phyloP scores from a whole-genome alignment of 2,329 filamentous ascomycete genomes.

The Tolypocladium cylindrosporum region DNA sequence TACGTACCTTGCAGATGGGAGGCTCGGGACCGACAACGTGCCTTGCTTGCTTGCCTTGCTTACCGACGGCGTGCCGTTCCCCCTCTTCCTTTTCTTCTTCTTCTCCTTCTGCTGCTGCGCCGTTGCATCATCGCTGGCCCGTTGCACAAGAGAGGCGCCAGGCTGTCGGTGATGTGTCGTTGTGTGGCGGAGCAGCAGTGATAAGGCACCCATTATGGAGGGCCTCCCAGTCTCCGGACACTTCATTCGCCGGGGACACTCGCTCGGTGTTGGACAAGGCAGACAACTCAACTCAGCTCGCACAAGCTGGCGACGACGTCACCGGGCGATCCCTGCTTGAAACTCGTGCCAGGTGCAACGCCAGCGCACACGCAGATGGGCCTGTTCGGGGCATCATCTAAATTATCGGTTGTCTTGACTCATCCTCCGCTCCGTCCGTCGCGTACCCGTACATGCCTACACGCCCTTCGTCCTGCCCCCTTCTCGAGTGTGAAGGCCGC shows the following conservation, averaged over 20 bases:
- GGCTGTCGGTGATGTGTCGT: neutral
- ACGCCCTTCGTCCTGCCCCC: neutral
- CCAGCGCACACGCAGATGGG: neutral
- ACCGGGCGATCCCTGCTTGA: neutral
- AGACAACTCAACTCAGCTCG: neutral
- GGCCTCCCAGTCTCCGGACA: neutral
- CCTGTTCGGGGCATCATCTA: neutral
- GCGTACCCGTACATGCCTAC: constrained; percentile 2
- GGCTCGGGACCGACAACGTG: neutral
- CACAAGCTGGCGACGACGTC: neutral
- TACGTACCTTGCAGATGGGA: neutral
- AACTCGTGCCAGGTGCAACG: neutral
- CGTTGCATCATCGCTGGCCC: neutral
- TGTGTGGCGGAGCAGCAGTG: neutral
- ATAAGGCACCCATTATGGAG: neutral
- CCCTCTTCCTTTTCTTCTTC: neutral
- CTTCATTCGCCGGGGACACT: neutral
- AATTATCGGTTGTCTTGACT: neutral
- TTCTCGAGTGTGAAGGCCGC: neutral
- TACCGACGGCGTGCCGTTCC: neutral
- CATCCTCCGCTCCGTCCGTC: neutral
- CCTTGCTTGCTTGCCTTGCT: neutral
- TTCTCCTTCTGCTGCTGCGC: neutral
- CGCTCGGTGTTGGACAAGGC: neutral
- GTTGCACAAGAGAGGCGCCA: neutral